These are phyloP conservation scores for Radiomyces spectabilis DNA, from an alignment of 192 early-diverging fungal species.

Conservation along the genomic window DNA sequence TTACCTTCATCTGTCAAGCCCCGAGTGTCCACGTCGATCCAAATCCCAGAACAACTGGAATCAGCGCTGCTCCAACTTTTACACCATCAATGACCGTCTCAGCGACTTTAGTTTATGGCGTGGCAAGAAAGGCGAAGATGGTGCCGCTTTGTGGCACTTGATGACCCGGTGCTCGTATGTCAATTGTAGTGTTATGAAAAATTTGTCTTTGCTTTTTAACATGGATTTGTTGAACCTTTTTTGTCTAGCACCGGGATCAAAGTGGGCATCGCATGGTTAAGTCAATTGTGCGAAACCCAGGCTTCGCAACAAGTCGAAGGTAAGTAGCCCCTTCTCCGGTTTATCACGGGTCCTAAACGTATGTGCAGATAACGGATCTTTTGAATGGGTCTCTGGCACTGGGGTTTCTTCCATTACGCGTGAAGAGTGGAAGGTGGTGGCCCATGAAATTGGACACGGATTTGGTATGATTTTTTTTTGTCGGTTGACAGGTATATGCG, in stretches of 20 bases:
- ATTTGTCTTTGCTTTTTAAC: neutral
- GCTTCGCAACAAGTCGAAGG: conserved; percentile 42
- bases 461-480: conserved; percentile 55
- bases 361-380: conserved; percentile 16
- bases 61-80: conserved; percentile 61
- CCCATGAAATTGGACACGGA: conserved; percentile 90
- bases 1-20: conserved; percentile 60
- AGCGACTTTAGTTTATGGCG: conserved; percentile 90
- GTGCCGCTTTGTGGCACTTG: conserved; percentile 86
- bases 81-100: conserved; percentile 68
- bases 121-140: conserved; percentile 55
- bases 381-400: conserved; percentile 64
- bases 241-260: conserved; percentile 54
- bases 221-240: too few species aligned
- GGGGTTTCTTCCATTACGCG: conserved; percentile 76
- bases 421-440: conserved; percentile 91
- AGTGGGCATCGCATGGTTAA: conserved; percentile 86
- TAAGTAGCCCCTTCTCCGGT: neutral
- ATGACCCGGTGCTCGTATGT: conserved; percentile 73
- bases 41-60: conserved; percentile 60
- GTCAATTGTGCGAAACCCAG: conserved; percentile 58
- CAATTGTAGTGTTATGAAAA: neutral
- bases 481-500: too few species aligned
- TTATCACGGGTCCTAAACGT: neutral
- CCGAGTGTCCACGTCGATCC: conserved; percentile 43